Evolutionary conservation across 805 yeast species (phyloP).

Genomic region (Ogataea angusta): DNA sequence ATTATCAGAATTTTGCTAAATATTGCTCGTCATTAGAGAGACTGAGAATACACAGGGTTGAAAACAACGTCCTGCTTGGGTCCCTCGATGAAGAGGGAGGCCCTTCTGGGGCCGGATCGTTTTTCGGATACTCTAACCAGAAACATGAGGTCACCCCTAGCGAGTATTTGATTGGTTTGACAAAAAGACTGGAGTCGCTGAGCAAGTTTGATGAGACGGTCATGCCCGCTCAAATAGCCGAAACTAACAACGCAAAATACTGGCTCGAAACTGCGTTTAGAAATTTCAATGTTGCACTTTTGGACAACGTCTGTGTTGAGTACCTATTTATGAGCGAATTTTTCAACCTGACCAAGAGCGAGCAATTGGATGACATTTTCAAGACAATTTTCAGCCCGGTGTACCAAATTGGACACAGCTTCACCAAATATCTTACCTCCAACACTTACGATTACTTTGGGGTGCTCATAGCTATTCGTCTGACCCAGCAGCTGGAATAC

Average conservation of each 20-base stretch:
- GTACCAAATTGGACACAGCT: constrained; percentile 45
- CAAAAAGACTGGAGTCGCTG: constrained; percentile 59
- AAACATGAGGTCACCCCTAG: constrained; percentile 30
- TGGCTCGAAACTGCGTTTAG: constrained; percentile 73
- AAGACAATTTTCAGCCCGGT: constrained; percentile 51
- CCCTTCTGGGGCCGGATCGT: constrained; percentile 8
- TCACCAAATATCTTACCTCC: constrained; percentile 40
- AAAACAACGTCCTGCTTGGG: constrained; percentile 35
- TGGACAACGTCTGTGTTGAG: constrained; percentile 77
- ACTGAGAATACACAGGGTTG: constrained; percentile 53
- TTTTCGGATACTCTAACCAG: constrained; percentile 12
- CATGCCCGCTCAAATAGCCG: constrained; percentile 82
- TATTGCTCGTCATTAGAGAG: constrained; percentile 71
- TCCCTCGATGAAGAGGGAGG: constrained; percentile 22
- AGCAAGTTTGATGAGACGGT: constrained; percentile 53
- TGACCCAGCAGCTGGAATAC: constrained; percentile 61
- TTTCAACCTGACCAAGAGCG: constrained; percentile 50
- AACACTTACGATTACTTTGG: constrained; percentile 73
- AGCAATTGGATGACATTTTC: constrained; percentile 44
- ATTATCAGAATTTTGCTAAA: constrained; percentile 70
- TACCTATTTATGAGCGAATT: constrained; percentile 70
- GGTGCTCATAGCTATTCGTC: constrained; percentile 66
- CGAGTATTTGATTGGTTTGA: constrained; percentile 56
- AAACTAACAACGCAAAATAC: constrained; percentile 55
- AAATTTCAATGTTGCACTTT: constrained; percentile 66